Evolutionary conservation across 257 asterid species (phyloP).

Genomic region (Lavandula angustifolia): DNA sequence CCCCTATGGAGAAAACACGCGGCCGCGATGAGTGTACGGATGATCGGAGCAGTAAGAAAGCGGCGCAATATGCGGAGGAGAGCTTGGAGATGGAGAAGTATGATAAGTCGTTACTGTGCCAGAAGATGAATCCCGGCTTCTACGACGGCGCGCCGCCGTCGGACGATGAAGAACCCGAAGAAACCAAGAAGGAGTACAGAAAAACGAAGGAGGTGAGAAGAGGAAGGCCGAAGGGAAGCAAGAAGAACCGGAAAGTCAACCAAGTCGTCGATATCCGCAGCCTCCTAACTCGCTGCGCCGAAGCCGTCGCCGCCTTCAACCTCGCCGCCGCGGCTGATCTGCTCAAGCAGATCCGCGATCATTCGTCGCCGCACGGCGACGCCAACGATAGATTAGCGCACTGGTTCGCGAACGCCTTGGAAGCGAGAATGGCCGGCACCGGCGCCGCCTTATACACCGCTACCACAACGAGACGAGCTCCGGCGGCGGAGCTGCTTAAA

Average conservation of each 20-base stretch:
- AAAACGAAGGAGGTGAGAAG: conserved; percentile 39
- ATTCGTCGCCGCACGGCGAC: conserved; percentile 53
- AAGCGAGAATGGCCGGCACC: conserved; percentile 57
- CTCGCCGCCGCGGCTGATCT: conserved; percentile 28
- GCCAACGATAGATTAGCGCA: conserved; percentile 58
- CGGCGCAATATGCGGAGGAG: conserved; percentile 39
- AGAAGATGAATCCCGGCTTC: conserved; percentile 50
- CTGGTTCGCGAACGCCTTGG: conserved; percentile 59
- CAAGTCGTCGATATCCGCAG: conserved; percentile 43
- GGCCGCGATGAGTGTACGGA: conserved; percentile 23
- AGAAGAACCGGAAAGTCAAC: conserved; percentile 28
- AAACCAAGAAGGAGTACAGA: conserved; percentile 30
- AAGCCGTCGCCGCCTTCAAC: conserved; percentile 46
- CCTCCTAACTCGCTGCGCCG: conserved; percentile 56
- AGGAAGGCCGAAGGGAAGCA: conserved; percentile 55
- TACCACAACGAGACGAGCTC: conserved; percentile 25
- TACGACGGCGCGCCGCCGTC: conserved; percentile 28
- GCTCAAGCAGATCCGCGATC: conserved; percentile 42
- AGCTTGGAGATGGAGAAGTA: conserved; percentile 38
- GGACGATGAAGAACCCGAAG: conserved; percentile 33
- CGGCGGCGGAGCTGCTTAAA: conserved; percentile 45
- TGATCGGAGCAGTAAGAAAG: conserved; percentile 43
- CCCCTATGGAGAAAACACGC: conserved; percentile 17
- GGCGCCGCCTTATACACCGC: conserved; percentile 50
- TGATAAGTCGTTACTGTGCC: conserved; percentile 66